Evolutionary conservation across 768 basidiomycete genomes (phyloP), one percentile per base, ranked within the genome.

Genomic region (Leccinum pellstonianum): DNA sequence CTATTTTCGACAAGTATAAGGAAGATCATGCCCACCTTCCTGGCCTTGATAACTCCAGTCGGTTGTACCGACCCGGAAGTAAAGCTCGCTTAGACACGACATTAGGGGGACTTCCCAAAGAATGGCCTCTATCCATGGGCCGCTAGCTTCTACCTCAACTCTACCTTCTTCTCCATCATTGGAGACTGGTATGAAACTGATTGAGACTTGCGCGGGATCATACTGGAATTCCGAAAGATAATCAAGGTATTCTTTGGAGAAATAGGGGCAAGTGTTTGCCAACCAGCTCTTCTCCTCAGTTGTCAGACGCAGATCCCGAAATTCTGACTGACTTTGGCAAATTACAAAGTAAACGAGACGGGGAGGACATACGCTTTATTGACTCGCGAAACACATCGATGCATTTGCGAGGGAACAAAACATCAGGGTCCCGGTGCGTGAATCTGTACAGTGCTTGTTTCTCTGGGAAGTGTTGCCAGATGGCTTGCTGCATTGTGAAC

Each of bases 81-180:
- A 96, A 19, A 86, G 85, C 72, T 99, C 94, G 67, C 91, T 93
- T 54, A 99, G 77, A 62, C 86, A 86, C 14, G 94, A 87, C 93
- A 98, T 95, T 54, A 98, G 77, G 1, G 94, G 95, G 1, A 98
- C 94, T 76, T 98, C 97, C 87, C 96, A 99, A 27, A 97, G 77
- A 59, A 98, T 96, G 7, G 91, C 82, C 64, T 95, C 91, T 0
- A 76, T 75, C 93, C 93, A 95, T 5, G 80, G 81, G 7, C 93
- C 95, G 29, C 68, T 68, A 5, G 84, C 83, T 62, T 86, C 84
- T 55, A 99, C 89, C 65, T 92, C 85, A 37, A 95, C 74, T 37
- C 76, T 72, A 4, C 94, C 95, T 58, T 72, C 68, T 55, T 77
- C 71, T 52, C 75, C 76, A 41, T 85, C 81, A 5, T 77, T 71